Evolutionary conservation across 352 stramenopile species (phyloP), one percentile per base, ranked within the genome.

Genomic region (Globisporangium paroecandrum): DNA sequence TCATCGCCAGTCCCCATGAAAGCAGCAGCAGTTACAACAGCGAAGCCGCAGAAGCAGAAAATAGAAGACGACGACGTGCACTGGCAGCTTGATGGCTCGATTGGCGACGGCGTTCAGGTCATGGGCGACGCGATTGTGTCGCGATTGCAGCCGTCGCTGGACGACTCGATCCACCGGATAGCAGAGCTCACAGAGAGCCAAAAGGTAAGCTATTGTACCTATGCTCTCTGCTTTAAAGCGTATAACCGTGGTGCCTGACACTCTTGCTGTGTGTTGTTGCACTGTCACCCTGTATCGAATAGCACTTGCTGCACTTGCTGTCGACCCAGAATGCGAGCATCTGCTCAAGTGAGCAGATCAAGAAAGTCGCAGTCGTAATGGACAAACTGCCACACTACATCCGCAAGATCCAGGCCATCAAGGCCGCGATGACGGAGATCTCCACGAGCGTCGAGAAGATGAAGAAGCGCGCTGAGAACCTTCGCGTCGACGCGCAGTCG

Each of bases 401-500:
- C 34, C 79, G 77, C 51, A 93, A 91, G 56, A 41, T 89, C 34
- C 81, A 93, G 47, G 72, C 75, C 46, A 87, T 93, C 15, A 86
- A 82, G 34, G 54, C 76, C n/a, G 73, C 75, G 4, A 90, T 91
- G 77, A 62, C 58, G 18, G 83, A 91, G 36, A 91, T 91, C 53
- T 76, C 80, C 8, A 59, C 69, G 2, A 85, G 66, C 25, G 76
- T 87, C 46, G 83, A 91, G 9, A 82, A 77, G 56, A 91, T 91
- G 80, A 91, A 90, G 75, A 83, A 79, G 55, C 83, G 84, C 41
- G 77, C 80, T 15, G 85, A 93, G 60, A 79, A 56, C 46, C 62
- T 93, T 5, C 83, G 83, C n/a, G 78, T 93, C 34, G 85, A 93
- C 38, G 83, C 85, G 2, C 85, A 93, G 65, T 93, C 85, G 13